These are phyloP conservation scores for Coniosporium tulheliwenetii DNA, from an alignment of 2,329 filamentous ascomycete species.

Conservation along the genomic window DNA sequence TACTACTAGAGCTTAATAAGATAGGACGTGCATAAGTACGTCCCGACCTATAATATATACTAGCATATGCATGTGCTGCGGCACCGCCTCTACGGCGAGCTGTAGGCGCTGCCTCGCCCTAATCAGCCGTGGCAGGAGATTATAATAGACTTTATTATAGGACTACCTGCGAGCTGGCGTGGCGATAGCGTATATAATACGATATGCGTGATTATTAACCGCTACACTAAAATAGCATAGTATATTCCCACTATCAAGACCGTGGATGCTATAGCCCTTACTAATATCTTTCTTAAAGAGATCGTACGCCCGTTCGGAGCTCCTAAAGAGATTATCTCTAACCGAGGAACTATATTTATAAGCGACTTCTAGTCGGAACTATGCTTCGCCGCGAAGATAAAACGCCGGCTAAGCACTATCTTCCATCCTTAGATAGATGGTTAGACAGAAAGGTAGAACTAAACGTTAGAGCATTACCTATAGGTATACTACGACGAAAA, in stretches of 20 bases:
- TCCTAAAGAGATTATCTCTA: constrained; percentile 3
- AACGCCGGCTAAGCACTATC: no score
- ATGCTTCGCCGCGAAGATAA: constrained; percentile 2
- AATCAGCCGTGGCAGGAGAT: no score
- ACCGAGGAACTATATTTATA: constrained; percentile 4
- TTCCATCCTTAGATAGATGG: constrained; percentile 6
- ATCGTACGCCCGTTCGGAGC: background rate
- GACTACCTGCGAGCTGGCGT: background rate
- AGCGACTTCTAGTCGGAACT: constrained; percentile 3
- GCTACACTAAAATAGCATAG: background rate
- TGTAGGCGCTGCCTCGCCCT: no score
- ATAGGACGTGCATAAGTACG: background rate
- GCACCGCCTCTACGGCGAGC: background rate
- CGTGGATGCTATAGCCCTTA: background rate
- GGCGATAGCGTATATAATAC: background rate
- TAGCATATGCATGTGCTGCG: background rate
- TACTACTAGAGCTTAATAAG: background rate
- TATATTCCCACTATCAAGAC: constrained; percentile 1
- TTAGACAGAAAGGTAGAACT: constrained; percentile 4
- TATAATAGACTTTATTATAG: no score
- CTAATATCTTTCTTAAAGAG: background rate
- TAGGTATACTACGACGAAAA: background rate
- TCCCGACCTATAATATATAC: background rate
- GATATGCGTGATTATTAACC: constrained; percentile 1
- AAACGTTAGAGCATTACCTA: constrained; percentile 7